Base-by-base conservation (phyloP, 805 yeast genomes). In the Candida peoriensis region DNA sequence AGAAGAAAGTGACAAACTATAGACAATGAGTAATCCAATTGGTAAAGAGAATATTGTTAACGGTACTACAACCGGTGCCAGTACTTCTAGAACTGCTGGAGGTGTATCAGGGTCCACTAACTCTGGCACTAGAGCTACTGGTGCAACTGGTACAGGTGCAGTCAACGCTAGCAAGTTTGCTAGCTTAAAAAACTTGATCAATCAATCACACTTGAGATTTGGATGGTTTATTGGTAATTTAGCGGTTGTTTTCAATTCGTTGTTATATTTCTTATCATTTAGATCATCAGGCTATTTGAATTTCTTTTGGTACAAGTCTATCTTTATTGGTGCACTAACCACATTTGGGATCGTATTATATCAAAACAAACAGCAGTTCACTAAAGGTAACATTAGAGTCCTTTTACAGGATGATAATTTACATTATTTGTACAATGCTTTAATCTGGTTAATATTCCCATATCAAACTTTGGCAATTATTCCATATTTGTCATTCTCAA, bases 321-420 rank as follows among this genome's bases (percentile, higher is more conserved):
- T 81, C 2, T 77, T 76, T 42, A 27, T 81, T 8, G 82, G 88
- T 8, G 81, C 81, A 8, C 54, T 83, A 25, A 74, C 70, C 43
- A 78, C 95, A 16, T 87, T 86, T 56, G 85, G 85, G 18, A 74
- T 89, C 41, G 82, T 87, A 39, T 59, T 82, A 20, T 78, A 66
- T 56, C 89, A 88, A 58, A 68, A 49, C 50, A 58, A 39, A 58
- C 54, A 35, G 60, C 57, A 37, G 1, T 40, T 50, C 48, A 50
- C 38, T 23, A 33, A 48, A 34, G 38, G 53, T 26, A 46, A 48
- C 36, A 11, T 50, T 21, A 46, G 43, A n/a, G 40, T 55, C 1
- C 45, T 74, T 28, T 46, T 72, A 16, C 61, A 59, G 8, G 81
- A 85, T 57, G 93, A 82, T 53, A 84, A 83, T 55, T 64, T 74